Evolutionary conservation across 768 basidiomycete species (phyloP).

Genomic region (Termitomyces sp.): DNA sequence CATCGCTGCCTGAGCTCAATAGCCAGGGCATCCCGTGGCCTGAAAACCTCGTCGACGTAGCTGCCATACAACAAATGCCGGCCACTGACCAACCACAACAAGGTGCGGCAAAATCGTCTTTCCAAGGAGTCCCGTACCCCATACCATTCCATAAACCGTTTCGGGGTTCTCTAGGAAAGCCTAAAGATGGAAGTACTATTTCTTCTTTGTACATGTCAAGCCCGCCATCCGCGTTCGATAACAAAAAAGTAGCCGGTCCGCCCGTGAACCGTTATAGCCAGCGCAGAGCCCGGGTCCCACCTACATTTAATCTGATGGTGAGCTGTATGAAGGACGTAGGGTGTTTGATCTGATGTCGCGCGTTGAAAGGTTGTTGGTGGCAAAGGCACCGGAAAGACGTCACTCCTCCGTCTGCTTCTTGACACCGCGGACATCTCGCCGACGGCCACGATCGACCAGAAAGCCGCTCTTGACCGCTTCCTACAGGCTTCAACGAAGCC

Average conservation of each 20-base stretch:
- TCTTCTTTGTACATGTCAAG: constrained; percentile 65
- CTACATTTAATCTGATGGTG: constrained; percentile 87
- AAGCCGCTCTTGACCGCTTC: constrained; percentile 57
- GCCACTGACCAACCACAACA: constrained; percentile 34
- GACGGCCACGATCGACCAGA: constrained; percentile 69
- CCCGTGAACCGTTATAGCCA: constrained; percentile 49
- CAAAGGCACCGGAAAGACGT: constrained; percentile 82
- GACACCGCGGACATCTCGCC: constrained; percentile 84
- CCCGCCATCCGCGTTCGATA: constrained; percentile 60
- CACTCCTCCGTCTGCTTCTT: constrained; percentile 70
- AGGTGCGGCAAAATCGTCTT: constrained; percentile 70
- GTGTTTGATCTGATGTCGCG: background rate
- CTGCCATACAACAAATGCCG: constrained; percentile 49
- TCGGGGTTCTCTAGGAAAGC: constrained; percentile 45
- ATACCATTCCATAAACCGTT: constrained; percentile 85
- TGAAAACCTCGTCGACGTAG: constrained; percentile 71
- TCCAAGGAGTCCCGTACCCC: constrained; percentile 47
- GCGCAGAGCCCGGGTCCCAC: constrained; percentile 57
- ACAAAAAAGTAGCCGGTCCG: constrained; percentile 37
- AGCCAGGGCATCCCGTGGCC: constrained; percentile 83
- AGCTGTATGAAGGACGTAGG: constrained; percentile 8
- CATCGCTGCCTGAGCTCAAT: constrained; percentile 73
- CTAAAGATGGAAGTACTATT: constrained; percentile 44
- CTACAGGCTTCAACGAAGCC: constrained; percentile 52
- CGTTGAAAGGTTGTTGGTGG: constrained; percentile 66